A percentile compares a stretch with the other conserved stretches of the same genome.
Evolutionary conservation across 2,329 filamentous ascomycete genomes (phyloP).

Genomic region (Stagonosporopsis rhizophila): DNA sequence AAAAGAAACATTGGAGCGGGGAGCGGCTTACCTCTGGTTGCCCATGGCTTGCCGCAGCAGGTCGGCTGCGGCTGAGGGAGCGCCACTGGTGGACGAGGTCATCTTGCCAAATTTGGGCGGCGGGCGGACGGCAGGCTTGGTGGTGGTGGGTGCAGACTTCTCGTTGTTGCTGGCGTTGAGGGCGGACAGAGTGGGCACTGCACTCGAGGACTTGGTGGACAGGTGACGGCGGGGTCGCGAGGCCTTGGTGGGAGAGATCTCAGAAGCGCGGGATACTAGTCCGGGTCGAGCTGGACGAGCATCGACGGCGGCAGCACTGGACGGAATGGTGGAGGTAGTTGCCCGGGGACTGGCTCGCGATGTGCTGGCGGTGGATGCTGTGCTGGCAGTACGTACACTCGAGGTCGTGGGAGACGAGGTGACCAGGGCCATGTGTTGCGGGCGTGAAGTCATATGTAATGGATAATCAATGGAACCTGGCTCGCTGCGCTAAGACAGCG

Average conservation of each 20-base stretch:
- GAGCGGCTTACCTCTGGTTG: constrained; percentile 59
- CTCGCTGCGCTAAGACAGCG: constrained; percentile 38
- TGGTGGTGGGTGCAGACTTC: constrained; percentile 32
- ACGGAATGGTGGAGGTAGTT: constrained; percentile 27
- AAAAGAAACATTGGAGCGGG: constrained; percentile 1
- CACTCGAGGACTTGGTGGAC: constrained; percentile 51
- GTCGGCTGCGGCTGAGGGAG: constrained; percentile 62
- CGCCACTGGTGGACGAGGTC: constrained; percentile 47
- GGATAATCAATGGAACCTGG: constrained; percentile 40
- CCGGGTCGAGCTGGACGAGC: constrained; percentile 38
- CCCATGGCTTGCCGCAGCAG: constrained; percentile 65
- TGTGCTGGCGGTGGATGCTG: constrained; percentile 25
- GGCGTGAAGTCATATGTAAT: constrained; percentile 44
- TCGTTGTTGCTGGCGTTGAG: constrained; percentile 38
- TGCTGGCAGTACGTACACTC: constrained; percentile 18
- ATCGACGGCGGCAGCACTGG: constrained; percentile 36
- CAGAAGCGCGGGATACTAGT: constrained; percentile 43
- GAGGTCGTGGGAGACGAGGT: constrained; percentile 24
- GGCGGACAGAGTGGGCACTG: constrained; percentile 55
- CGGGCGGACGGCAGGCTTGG: constrained; percentile 22
- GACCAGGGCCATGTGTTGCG: constrained; percentile 30
- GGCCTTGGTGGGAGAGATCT: constrained; percentile 37
- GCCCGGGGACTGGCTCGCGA: constrained; percentile 24
- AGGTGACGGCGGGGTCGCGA: constrained; percentile 41
- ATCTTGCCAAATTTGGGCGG: constrained; percentile 35